Percentiles rank a stretch among this genome's conserved stretches.
Conservation (phyloP, 2,329 filamentous ascomycete species). For the Ceratocystis variospora region DNA sequence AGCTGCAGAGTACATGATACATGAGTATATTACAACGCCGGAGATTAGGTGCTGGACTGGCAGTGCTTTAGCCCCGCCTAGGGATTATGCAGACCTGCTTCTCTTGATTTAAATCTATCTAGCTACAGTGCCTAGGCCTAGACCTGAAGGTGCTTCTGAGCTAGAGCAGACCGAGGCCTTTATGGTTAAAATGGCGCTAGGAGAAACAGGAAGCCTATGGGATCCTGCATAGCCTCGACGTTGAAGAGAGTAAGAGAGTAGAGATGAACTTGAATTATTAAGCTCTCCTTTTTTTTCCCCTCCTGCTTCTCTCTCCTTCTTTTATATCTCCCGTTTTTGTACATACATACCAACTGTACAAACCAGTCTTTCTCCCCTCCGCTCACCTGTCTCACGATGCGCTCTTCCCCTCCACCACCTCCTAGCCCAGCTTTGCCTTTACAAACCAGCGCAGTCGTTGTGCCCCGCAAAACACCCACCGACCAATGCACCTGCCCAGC, state of each 20-base stretch:
- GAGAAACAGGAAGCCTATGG: neutral
- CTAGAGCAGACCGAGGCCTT: neutral
- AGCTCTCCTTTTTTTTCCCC: neutral
- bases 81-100: too few species aligned
- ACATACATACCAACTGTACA: too few species aligned
- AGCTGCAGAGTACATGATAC: too few species aligned
- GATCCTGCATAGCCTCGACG: too few species aligned
- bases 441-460: constrained; percentile 38
- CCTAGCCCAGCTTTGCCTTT: constrained; percentile 21
- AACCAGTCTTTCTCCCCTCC: neutral
- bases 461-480: constrained; percentile 26
- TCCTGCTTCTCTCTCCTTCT: neutral
- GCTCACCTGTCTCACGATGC: constrained; percentile 10
- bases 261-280: neutral
- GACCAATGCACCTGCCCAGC: constrained; percentile 25
- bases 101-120: too few species aligned
- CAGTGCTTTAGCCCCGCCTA: too few species aligned
- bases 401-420: constrained; percentile 5
- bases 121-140: neutral
- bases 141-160: neutral
- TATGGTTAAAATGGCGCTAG: neutral
- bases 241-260: neutral
- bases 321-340: too few species aligned
- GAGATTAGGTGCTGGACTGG: too few species aligned
- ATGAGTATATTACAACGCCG: too few species aligned